phyloP scores from a whole-genome alignment of 2,329 filamentous ascomycete genomes.

The Xylaria sp. region DNA sequence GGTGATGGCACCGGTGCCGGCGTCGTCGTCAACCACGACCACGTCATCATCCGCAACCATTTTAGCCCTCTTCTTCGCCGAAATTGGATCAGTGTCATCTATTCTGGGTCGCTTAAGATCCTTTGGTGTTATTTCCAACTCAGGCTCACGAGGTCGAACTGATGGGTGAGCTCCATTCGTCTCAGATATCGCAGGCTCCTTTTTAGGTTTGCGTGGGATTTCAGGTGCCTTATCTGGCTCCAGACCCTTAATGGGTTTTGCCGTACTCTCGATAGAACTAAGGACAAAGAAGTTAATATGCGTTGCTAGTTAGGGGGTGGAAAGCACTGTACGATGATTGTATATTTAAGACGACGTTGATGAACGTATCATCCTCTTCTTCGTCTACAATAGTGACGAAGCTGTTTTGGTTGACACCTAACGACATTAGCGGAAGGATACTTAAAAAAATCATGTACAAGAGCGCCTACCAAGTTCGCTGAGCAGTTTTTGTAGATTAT shows the following conservation, averaged over 20 bases:
- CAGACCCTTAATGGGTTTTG: slow-evolving; percentile 65
- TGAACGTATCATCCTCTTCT: slow-evolving; percentile 76
- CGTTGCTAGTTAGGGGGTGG: slow-evolving; percentile 37
- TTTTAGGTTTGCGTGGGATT: slow-evolving; percentile 66
- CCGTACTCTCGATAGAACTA: slow-evolving; percentile 49
- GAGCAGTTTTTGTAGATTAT: slow-evolving; percentile 84
- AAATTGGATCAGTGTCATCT: slow-evolving; percentile 55
- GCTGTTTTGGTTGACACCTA: slow-evolving; percentile 74
- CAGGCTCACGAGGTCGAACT: slow-evolving; percentile 55
- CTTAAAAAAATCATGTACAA: background rate
- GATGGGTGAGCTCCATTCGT: slow-evolving; percentile 54
- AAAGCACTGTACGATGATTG: slow-evolving; percentile 65
- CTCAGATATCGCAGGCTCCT: slow-evolving; percentile 48
- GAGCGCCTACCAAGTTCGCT: slow-evolving; percentile 71
- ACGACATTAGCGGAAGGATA: slow-evolving; percentile 41
- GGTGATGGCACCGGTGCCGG: slow-evolving; percentile 69
- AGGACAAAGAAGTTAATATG: slow-evolving; percentile 36
- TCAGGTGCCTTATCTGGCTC: slow-evolving; percentile 55
- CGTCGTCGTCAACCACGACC: slow-evolving; percentile 59
- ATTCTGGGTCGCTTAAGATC: slow-evolving; percentile 59
- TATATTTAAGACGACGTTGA: slow-evolving; percentile 81
- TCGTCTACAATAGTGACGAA: slow-evolving; percentile 89
- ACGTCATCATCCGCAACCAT: slow-evolving; percentile 54
- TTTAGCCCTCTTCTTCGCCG: slow-evolving; percentile 66
- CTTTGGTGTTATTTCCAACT: slow-evolving; percentile 52